These are phyloP conservation scores for Spencermartinsiella ligniputridi DNA, from an alignment of 1,139 yeast species.

Conservation along the genomic window DNA sequence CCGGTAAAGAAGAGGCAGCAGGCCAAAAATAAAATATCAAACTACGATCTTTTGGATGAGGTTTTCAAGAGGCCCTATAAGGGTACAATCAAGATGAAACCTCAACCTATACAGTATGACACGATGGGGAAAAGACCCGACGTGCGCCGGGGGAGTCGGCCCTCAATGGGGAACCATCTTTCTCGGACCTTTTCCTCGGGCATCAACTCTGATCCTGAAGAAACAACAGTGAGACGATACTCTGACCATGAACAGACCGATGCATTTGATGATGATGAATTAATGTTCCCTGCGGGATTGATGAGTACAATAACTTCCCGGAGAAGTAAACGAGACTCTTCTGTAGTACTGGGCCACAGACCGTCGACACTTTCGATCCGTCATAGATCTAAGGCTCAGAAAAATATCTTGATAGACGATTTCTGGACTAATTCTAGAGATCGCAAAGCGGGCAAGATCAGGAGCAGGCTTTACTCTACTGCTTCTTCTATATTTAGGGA, in stretches of 20 bases:
- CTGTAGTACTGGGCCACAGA: background rate
- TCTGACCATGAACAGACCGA: background rate
- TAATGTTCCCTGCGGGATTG: background rate
- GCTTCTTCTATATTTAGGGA: background rate
- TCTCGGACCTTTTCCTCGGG: background rate
- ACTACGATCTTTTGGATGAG: conserved; percentile 29
- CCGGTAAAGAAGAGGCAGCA: conserved; percentile 7
- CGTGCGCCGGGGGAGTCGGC: background rate
- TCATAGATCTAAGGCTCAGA: background rate
- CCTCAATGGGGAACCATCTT: background rate
- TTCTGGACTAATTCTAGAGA: background rate
- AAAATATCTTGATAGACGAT: background rate
- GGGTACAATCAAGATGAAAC: conserved; percentile 14
- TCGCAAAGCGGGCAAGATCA: background rate
- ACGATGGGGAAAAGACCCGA: background rate
- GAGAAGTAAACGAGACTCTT: background rate
- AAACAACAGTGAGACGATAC: background rate
- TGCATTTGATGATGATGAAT: background rate
- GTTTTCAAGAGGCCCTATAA: conserved; percentile 30
- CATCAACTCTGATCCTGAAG: conserved; percentile 4
- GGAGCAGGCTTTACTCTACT: background rate
- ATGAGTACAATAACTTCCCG: background rate
- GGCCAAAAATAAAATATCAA: conserved; percentile 22
- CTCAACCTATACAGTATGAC: background rate
- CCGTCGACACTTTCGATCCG: background rate